Conservation (phyloP, 179 eudicot species). For the Patellifolia procumbens region DNA sequence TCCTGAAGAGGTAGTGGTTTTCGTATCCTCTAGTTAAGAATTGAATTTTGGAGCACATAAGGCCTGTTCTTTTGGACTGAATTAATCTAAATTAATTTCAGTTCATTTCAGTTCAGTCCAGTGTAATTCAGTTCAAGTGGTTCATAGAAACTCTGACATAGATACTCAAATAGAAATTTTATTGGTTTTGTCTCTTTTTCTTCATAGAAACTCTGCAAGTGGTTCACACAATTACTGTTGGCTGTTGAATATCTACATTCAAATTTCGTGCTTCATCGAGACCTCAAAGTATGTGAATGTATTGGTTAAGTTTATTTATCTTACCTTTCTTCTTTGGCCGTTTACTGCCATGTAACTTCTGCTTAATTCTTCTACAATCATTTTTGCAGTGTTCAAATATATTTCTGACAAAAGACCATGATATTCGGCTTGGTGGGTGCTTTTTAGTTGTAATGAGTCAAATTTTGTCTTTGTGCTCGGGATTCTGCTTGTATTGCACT, state of each 20-base stretch:
- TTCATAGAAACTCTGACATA: no score
- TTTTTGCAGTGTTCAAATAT: constrained; percentile 94
- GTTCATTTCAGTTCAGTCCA: no score
- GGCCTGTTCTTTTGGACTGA: no score
- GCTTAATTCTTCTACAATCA: neutral
- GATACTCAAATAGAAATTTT: neutral
- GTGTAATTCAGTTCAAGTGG: no score
- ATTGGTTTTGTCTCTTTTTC: neutral
- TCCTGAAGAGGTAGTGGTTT: constrained; percentile 71
- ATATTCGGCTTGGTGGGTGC: constrained; percentile 86
- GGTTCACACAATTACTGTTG: constrained; percentile 85
- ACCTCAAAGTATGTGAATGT: constrained; percentile 68
- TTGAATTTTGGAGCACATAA: no score
- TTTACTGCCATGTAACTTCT: neutral
- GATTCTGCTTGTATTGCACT: constrained; percentile 3
- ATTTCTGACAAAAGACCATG: constrained; percentile 88
- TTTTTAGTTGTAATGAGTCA: neutral
- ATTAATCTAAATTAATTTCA: no score
- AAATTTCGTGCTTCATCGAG: constrained; percentile 89
- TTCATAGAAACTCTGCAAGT: constrained; percentile 90
- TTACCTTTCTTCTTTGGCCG: neutral
- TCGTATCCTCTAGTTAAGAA: no score
- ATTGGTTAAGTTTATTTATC: neutral
- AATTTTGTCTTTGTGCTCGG: neutral
- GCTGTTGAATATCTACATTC: constrained; percentile 97